These are phyloP conservation scores for Pichia sp. DNA, from an alignment of 1,139 yeast genomes.

Conservation along the genomic window DNA sequence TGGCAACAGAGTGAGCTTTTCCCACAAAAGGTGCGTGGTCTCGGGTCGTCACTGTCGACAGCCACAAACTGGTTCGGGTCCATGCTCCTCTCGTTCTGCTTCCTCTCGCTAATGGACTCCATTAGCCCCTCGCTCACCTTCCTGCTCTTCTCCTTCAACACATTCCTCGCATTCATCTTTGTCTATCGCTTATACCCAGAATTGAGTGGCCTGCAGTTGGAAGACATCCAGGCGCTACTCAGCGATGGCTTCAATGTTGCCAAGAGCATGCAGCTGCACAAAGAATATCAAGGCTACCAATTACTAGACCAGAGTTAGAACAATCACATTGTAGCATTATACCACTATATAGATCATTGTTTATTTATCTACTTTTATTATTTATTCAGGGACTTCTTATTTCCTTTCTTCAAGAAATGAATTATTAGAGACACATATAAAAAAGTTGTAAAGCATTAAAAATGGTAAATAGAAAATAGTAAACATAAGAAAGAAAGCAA, in stretches of 20 bases:
- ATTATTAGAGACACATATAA: background rate
- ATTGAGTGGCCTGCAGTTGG: constrained; percentile 52
- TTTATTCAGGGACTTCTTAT: too few species aligned
- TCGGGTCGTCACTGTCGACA: constrained; percentile 54
- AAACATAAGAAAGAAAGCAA: background rate
- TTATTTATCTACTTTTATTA: too few species aligned
- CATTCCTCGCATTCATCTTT: constrained; percentile 43
- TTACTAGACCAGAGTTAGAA: background rate
- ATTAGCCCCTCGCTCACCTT: constrained; percentile 55
- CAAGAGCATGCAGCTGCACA: constrained; percentile 39
- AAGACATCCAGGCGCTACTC: constrained; percentile 49
- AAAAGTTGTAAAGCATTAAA: background rate
- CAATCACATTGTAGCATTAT: background rate
- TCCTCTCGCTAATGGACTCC: constrained; percentile 50
- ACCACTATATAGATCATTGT: background rate
- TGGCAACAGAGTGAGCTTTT: constrained; percentile 62
- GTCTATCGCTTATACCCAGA: constrained; percentile 52
- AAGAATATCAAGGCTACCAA: constrained; percentile 2
- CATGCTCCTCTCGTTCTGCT: constrained; percentile 48
- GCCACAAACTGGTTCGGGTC: constrained; percentile 60
- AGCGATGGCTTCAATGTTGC: constrained; percentile 47
- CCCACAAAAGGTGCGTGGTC: constrained; percentile 52
- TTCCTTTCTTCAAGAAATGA: background rate
- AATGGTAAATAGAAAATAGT: background rate
- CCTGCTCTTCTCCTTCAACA: constrained; percentile 46